Evolutionary conservation across 2,329 filamentous ascomycete species (phyloP), one percentile per base, ranked within the genome.

Genomic region (Xylariales sp.): DNA sequence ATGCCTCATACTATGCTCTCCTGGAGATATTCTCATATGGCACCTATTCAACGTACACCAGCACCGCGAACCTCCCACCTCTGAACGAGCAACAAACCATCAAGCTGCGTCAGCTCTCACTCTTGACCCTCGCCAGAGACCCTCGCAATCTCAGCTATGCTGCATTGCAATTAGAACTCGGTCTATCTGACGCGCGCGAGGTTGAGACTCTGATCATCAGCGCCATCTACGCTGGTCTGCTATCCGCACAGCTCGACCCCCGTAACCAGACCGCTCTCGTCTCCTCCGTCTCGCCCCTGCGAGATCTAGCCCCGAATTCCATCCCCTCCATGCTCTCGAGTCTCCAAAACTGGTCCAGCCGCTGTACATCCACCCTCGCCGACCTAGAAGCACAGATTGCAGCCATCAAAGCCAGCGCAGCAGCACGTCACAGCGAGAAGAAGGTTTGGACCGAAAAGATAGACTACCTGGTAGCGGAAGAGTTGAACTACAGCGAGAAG

Each of bases 11-110:
- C 63, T 73, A 93, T 38, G 78, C 71, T 2, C 75, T 95, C 11
- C 82, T 98, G 32, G 77, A 90, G 63, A 83, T 94, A 55, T 98
- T 98, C 66, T 87, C 89, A 45, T 88, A 93, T 73, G 93, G 91
- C 46, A 95, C 88, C 45, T 96, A 88, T 71, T 69, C 77, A 45
- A 78, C 84, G 53, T 96, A 95, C 70, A 57, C 51, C 16, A 49
- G 55, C n/a, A 60, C 64, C n/a, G 41, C 62, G 15, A 52, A 53
- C 48, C 81, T 96, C 3, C 93, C 91, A 3, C 47, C 71, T 6
- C 79, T 98, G 36, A 84, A 76, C 58, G 73, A 79, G 1, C 71
- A 78, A 40, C 93, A 98, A 68, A 68, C 73, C 31, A 76, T 82
- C 49, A 98, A 98, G 68, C 85, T 98, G 31, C 86, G 88, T 40